Evolutionary conservation across 1,139 yeast genomes (phyloP), one percentile per base, ranked within the genome.

Genomic region (Entelexis paramagnoliae): DNA sequence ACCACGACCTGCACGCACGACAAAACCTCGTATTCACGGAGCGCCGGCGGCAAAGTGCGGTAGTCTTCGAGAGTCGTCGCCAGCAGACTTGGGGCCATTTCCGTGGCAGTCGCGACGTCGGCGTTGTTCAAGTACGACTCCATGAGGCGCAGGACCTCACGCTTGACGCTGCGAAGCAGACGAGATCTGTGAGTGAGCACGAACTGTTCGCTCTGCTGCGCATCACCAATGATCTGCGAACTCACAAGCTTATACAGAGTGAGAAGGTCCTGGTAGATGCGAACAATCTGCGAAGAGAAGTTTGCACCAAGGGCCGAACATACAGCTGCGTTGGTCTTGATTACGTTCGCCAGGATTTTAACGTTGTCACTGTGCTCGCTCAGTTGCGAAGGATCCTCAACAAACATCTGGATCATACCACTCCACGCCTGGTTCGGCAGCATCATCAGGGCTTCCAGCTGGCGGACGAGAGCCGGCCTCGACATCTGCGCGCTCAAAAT

Each of bases 11-110:
- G 81, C 80, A 91, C 83, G 76, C 97, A 88, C 68, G 85, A 86
- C 65, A 91, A 76, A 4, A 91, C 98, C 71, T 93, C 98, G 6
- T 96, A 95, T 70, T 93, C 98, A 64, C 98, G 81, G 8, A 97
- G 96, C 70, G 87, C 95, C 4, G 98, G 95, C 35, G 88, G 95
- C 63, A 86, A 86, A 19, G 80, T 73, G 63, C 79, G 79, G 70
- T 93, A 93, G 68, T 93, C 99, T 58, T 85, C 93, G 59, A 93
- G 76, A 17, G 88, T 93, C 0, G 96, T 88, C 41, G 78, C 77
- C 61, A 93, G 77, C 62, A 93, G 72, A 45, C 95, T 95, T 60
- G 86, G 87, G 3, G 88, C 81, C 61, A 93, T 75, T 60, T 83
- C 89, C 56, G 81, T 76, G 42, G 86, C 96, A 54, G 91, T 83